phyloP scores from a whole-genome alignment of 176 grass and related monocot species.

The Carex myosuroides region DNA sequence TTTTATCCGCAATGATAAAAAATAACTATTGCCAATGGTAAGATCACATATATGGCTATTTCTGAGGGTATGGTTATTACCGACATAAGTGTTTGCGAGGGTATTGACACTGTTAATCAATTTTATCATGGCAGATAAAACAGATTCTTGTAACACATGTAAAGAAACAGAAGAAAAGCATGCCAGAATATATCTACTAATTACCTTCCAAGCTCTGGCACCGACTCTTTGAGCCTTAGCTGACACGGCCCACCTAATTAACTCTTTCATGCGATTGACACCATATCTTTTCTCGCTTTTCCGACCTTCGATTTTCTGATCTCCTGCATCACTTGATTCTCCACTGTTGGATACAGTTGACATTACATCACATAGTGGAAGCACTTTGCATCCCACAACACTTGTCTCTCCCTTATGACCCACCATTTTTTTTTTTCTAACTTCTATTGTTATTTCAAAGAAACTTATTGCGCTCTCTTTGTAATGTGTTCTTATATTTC shows the following conservation, averaged over 20 bases:
- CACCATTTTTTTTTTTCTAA: conserved; percentile 10
- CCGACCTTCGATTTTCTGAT: conserved; percentile 3
- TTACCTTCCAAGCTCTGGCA: conserved; percentile 32
- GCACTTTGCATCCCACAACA: conserved; percentile 34
- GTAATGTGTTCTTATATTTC: background rate
- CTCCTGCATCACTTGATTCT: background rate
- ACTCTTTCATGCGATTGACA: conserved; percentile 31
- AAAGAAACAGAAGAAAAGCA: background rate
- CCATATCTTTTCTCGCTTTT: conserved; percentile 21
- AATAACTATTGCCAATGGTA: no score
- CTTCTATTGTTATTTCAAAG: background rate
- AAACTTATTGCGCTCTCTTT: background rate
- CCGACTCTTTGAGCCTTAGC: conserved; percentile 21
- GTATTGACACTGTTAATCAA: no score
- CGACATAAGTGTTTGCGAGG: no score
- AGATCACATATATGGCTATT: no score
- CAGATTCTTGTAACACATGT: background rate
- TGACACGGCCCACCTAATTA: conserved; percentile 23
- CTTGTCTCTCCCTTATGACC: conserved; percentile 24
- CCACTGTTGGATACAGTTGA: conserved; percentile 5
- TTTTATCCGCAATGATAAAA: no score
- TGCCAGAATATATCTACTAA: background rate
- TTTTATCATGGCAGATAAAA: no score
- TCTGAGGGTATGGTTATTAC: no score
- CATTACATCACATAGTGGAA: conserved; percentile 28